Base-by-base conservation (phyloP, 1,284 basidiomycete genomes). In the Ceratobasidium papillatum region DNA sequence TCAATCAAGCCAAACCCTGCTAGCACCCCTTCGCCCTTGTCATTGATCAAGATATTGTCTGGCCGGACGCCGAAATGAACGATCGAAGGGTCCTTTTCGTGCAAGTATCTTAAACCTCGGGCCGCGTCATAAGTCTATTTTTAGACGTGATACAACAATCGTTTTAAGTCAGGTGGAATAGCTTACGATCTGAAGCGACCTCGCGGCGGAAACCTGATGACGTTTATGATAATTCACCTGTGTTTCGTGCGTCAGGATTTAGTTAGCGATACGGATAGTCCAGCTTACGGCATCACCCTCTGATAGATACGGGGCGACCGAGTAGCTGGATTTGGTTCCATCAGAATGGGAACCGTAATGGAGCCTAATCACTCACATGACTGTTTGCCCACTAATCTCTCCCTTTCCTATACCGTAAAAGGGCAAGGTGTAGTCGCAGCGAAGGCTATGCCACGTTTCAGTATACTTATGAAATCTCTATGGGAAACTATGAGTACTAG, bases 351-450 rank as follows among this genome's bases (percentile, higher is more conserved):
- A 19, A 25, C 58, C 12, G 19, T n/a, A 38, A 5, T 11, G 3
- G 5, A 3, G 54, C 19, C 14, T 36, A 41, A 61, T 19, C n/a
- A 52, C 63, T 65, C 32, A 65, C 63, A 65, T 34, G 22, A n/a
- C 32, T 9, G 63, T 65, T n/a, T 36, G 47, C 2, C 63, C 63
- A 12, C 34, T 38, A 2, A 17, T 34, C n/a, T 65, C 45, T 25
- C 3, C 34, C 19, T 22, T 65, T 3, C 45, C 63, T 8, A 65
- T 51, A 2, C 63, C 63, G 25, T 65, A 65, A 25, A 65, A 65
- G 11, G 63, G 47, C 1, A 65, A 30, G 1, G 49, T 65, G 19
- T 51, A 38, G 5, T 65, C 63, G 1, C n/a, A 65, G 5, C 63
- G 63, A 12, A 65, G 47, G 11, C 19, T 25, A 30, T 25, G 19